These are phyloP conservation scores for Pseudomicrostroma phylloplanum DNA, from an alignment of 1,284 basidiomycete genomes.

Conservation along the genomic window DNA sequence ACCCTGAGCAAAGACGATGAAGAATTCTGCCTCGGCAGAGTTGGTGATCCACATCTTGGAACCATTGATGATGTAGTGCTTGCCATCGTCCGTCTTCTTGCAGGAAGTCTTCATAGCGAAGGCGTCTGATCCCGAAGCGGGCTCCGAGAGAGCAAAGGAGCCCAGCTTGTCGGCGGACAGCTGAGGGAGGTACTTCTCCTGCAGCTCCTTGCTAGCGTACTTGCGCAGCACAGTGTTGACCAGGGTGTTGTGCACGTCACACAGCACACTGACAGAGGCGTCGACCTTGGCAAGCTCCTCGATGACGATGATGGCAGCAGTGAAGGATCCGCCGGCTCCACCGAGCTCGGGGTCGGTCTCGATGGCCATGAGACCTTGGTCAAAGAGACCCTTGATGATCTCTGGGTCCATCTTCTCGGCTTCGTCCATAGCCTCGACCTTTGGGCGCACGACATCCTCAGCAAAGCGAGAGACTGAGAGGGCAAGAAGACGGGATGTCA, in stretches of 20 bases:
- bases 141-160: conserved; percentile 91
- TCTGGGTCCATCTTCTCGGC: conserved; percentile 86
- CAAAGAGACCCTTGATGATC: conserved; percentile 83
- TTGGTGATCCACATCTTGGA: conserved; percentile 99
- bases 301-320: conserved; percentile 88
- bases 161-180: conserved; percentile 79
- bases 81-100: conserved; percentile 68
- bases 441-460: conserved; percentile 78
- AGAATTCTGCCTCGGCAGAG: conserved; percentile 86
- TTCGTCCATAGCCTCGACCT: conserved; percentile 95
- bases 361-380: conserved; percentile 97
- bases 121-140: conserved; percentile 88
- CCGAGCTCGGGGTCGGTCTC: conserved; percentile 79
- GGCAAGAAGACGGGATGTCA: too few relatives aligned
- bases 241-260: conserved; percentile 82
- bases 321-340: conserved; percentile 87
- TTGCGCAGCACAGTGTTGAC: conserved; percentile 87
- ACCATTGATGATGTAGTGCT: conserved; percentile 73
- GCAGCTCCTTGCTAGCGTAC: conserved; percentile 76
- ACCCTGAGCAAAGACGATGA: conserved; percentile 82
- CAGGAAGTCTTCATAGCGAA: conserved; percentile 91
- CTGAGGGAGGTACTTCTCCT: conserved; percentile 81
- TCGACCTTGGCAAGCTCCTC: conserved; percentile 96
- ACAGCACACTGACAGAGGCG: conserved; percentile 90
- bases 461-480: conserved; percentile 59